Percentiles rank a stretch among this genome's conserved stretches.
Conservation (phyloP, 164 flowering plant genomes). For the Akebia trifoliata region DNA sequence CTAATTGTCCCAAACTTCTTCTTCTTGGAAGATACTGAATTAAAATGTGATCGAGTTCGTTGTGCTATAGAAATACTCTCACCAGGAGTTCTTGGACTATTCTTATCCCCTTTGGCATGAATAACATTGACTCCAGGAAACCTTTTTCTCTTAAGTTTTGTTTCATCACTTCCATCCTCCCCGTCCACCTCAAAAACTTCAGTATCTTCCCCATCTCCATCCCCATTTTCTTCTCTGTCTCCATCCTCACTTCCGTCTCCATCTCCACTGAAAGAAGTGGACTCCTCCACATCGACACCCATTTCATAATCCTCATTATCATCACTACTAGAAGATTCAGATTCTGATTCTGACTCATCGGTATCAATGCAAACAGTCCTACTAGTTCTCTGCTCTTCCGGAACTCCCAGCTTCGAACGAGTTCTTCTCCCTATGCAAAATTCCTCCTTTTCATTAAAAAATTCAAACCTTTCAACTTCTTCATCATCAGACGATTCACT, state of each 20-base stretch:
- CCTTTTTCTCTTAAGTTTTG: background rate
- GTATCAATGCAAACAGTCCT: background rate
- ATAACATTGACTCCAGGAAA: background rate
- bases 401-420: background rate
- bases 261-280: background rate
- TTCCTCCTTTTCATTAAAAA: background rate
- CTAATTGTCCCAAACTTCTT: slow-evolving; percentile 14
- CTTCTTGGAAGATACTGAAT: background rate
- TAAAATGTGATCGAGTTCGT: slow-evolving; percentile 2
- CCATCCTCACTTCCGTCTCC: background rate
- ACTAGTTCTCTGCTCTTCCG: background rate
- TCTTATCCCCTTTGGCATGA: background rate
- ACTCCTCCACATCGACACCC: background rate
- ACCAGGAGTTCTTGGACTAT: background rate
- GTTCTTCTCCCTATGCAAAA: background rate
- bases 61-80: slow-evolving; percentile 2
- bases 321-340: background rate
- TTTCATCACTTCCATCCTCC: background rate
- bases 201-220: background rate
- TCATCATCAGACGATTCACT: background rate
- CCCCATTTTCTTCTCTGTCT: background rate
- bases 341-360: background rate
- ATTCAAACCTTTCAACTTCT: background rate
- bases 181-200: background rate
- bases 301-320: background rate